Evolutionary conservation across 768 basidiomycete genomes (phyloP), one percentile per base, ranked within the genome.

Genomic region (Naematelia aurantialba): DNA sequence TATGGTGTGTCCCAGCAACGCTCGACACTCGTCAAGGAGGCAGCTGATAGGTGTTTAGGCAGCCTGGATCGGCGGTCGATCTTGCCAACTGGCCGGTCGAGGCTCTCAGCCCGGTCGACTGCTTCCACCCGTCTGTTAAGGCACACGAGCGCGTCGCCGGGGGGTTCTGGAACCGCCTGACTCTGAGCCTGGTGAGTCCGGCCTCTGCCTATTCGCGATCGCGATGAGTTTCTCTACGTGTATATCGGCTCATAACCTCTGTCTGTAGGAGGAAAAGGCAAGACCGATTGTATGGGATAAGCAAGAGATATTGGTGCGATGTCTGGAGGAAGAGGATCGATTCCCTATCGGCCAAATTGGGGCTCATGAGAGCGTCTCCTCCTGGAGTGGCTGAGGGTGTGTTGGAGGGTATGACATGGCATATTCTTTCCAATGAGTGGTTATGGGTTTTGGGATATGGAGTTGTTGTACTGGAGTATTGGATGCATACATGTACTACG

Each of bases 161-260:
- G n/a, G 74, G 74, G n/a, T 55, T 75, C 22, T 75, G 74, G 74
- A 73, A 70, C 55, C 34, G 74, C 42, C 46, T 75, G 49, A 66
- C 65, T 8, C 21, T 68, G 55, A 42, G 39, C 25, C 11, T 61
- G 56, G 70, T 72, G 48, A 5, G 70, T 65, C 21, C 1, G 30
- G 48, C 21, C 8, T 53, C 4, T 45, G 24, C 47, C 26, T 27
- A 21, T 25, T 45, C 26, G 5, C n/a, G n/a, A n/a, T n/a, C n/a
- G n/a, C n/a, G n/a, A n/a, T n/a, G n/a, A n/a, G n/a, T n/a, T n/a
- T n/a, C n/a, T n/a, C n/a, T n/a, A n/a, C n/a, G n/a, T n/a, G n/a
- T n/a, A n/a, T n/a, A n/a, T n/a, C n/a, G n/a, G n/a, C n/a, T n/a
- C n/a, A n/a, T n/a, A n/a, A n/a, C n/a, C n/a, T n/a, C n/a, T n/a